Base-by-base conservation (phyloP, 306 rosid genomes). In the Cucurbita moschata region DNA sequence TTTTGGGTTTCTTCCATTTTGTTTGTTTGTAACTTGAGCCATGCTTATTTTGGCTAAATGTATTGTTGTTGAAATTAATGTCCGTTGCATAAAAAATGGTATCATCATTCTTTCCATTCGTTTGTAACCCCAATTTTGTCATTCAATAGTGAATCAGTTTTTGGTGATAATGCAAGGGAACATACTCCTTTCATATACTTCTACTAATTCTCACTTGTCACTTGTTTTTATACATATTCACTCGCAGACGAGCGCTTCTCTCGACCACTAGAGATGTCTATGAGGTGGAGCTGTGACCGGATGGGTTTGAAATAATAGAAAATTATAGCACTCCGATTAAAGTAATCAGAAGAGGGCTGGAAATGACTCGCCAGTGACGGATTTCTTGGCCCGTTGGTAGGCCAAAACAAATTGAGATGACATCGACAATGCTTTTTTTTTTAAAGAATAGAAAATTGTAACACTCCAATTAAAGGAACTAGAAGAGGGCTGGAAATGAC, bases 11-110 rank as follows among this genome's bases (percentile, higher is more conserved):
- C 18, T 54, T 59, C 65, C n/a, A 30, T 58, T 57, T 63, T 63
- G 70, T 63, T 42, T 63, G 70, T 63, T 77, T 72, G 75, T 73
- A 81, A 80, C 75, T 75, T 59, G 76, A 56, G 82, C 82, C 67
- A 59, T 47, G 68, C 72, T 63, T 71, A 55, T 74, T 58, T 60
- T 72, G 71, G 84, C 75, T 44, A 43, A 43, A 72, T 71, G 83
- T 74, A 81, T 60, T 38, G 78, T 61, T 82, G 77, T 61, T 83
- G 77, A 46, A 55, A 30, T 42, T 11, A 54, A 44, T 81, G 66
- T 63, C 56, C 67, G 10, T 51, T 56, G 75, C 66, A 60, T 57
- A 43, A 61, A 57, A 75, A 75, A 79, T 75, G 42, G 35, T 73
- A 5, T 73, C 77, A 70, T 44, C 14, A 49, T 40, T 72, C 46